Conservation (phyloP, 176 grass and related monocot genomes). For the Eremochloa ophiuroides region DNA sequence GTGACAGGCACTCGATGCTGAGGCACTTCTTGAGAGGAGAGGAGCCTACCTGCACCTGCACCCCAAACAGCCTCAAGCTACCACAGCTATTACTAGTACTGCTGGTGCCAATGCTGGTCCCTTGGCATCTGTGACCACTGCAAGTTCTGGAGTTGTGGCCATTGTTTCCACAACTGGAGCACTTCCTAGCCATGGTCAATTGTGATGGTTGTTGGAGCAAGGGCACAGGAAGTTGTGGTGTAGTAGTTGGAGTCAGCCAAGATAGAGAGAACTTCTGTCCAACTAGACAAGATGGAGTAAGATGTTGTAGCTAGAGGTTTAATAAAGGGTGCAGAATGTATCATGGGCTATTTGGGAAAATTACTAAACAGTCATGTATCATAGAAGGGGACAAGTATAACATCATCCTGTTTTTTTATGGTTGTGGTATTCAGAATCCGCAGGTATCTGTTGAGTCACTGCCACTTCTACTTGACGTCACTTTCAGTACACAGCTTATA, state of each 20-base stretch:
- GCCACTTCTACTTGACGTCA: not conserved
- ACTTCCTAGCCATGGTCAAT: slow-evolving; percentile 59
- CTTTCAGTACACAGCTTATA: slow-evolving; percentile 10
- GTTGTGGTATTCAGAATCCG: slow-evolving; percentile 15
- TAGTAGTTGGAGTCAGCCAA: not conserved
- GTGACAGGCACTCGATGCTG: slow-evolving; percentile 53
- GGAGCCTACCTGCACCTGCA: slow-evolving; percentile 55
- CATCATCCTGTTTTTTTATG: slow-evolving; percentile 4
- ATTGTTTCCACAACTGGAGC: slow-evolving; percentile 71
- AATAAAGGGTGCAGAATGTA: slow-evolving; percentile 18
- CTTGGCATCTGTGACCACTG: slow-evolving; percentile 21
- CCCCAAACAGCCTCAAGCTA: slow-evolving; percentile 67
- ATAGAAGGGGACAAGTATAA: slow-evolving; percentile 8
- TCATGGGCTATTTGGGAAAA: not conserved
- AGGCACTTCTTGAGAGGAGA: slow-evolving; percentile 50
- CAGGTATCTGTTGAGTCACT: not conserved
- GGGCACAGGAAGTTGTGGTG: not conserved
- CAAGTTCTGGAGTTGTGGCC: slow-evolving; percentile 87
- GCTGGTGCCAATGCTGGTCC: not conserved
- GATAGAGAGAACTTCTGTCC: not conserved
- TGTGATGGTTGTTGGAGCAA: slow-evolving; percentile 7
- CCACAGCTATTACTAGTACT: not conserved
- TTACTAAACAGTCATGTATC: slow-evolving; percentile 6
- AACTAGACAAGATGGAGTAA: not conserved
- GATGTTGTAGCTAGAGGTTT: slow-evolving; percentile 3